phyloP scores from a whole-genome alignment of 148 eudicot species.

The Tetragonia tetragonoides region DNA sequence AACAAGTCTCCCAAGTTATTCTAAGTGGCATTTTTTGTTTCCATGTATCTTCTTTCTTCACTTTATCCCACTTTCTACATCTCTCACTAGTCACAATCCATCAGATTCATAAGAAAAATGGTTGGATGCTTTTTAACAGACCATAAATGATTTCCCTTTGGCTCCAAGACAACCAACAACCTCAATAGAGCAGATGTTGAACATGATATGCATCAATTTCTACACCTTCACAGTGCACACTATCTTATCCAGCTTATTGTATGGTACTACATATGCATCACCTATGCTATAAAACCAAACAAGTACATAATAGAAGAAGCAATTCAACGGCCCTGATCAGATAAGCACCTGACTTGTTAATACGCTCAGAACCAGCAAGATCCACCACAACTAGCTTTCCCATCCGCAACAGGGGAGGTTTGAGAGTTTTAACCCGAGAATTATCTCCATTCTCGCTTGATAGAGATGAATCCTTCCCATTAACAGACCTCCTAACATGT shows the following conservation, averaged over 20 bases:
- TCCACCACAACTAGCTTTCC: constrained; percentile 86
- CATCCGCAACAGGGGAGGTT: constrained; percentile 66
- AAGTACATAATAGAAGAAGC: constrained; percentile 1
- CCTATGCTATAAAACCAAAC: not conserved
- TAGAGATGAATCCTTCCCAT: constrained; percentile 48
- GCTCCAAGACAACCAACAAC: not conserved
- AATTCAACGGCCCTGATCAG: not conserved
- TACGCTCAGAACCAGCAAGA: constrained; percentile 95
- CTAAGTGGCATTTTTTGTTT: not conserved
- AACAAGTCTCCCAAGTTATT: not conserved
- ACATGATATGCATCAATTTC: not conserved
- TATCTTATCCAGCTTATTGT: constrained; percentile 11
- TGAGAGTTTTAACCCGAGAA: constrained; percentile 46
- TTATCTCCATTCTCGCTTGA: constrained; percentile 53
- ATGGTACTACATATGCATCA: not conserved
- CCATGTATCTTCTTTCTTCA: not conserved
- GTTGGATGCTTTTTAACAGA: not conserved
- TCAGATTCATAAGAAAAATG: not conserved
- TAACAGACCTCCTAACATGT: constrained; percentile 60
- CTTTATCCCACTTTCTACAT: not conserved
- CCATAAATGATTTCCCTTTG: not conserved
- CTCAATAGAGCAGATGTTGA: not conserved
- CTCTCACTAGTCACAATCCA: not conserved
- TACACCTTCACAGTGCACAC: not conserved
- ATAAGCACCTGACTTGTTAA: constrained; percentile 74